Evolutionary conservation across 108 stramenopile genomes (phyloP), one percentile per base, ranked within the genome.

Genomic region (Nitzschia sp.): DNA sequence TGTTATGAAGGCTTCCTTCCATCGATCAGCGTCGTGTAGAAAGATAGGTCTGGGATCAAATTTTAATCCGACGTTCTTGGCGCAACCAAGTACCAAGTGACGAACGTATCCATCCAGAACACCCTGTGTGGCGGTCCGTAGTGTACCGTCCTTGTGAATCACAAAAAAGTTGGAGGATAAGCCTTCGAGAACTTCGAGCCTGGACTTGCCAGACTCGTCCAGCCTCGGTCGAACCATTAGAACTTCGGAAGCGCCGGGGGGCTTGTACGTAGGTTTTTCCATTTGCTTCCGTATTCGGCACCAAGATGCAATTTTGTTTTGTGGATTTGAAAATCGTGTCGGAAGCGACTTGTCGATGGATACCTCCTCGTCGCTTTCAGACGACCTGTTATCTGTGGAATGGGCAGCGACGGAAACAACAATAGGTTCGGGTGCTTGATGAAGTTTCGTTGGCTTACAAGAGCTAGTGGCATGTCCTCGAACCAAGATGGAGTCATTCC

Each of bases 81-180:
- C 76, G 31, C 71, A 62, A 21, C 76, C 61, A 32, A 90, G 63
- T 2, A 88, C 81, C 53, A 86, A 69, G 19, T 85, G 66, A 41
- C 88, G 81, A 23, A 80, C 85, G 69, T 83, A 92, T 21, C 91
- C 91, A 15, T 76, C 48, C 22, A 92, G 57, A 25, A 87, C 86
- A 2, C 36, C 53, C 5, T 62, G 35, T 0, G 60, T 63, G 9
- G 85, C 81, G 17, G 88, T 92, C 45, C 86, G 75, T 53, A 92
- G 48, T 19, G 75, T 80, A 11, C 85, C 80, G 68, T 88, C 83
- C 50, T 66, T 75, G 58, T 83, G 85, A 16, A 92, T 76, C 9
- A 85, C 86, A 79, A 89, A 90, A 13, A 92, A 58, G 54, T 92
- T 92, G 22, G 87, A 83, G n/a, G 84, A 90, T 0, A 92, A 77